Conservation (phyloP, 2,329 filamentous ascomycete genomes). For the Xylariaceae sp. region DNA sequence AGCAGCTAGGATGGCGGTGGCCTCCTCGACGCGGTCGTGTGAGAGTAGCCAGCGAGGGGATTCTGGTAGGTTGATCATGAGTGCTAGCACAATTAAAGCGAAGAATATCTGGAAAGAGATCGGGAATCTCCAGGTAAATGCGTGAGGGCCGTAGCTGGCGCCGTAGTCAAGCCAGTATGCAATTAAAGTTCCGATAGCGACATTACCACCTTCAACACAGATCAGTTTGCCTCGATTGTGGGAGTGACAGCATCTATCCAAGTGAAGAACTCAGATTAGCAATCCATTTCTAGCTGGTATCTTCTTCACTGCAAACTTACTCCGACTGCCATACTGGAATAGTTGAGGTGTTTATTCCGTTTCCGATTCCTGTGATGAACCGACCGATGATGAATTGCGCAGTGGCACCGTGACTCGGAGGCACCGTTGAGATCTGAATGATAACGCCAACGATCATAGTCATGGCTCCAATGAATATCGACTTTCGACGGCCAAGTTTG, state of each 20-base stretch:
- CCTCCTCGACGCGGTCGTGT: constrained; percentile 46
- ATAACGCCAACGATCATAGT: constrained; percentile 55
- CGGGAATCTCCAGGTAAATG: constrained; percentile 37
- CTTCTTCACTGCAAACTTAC: constrained; percentile 12
- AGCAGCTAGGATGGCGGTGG: constrained; percentile 48
- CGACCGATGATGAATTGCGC: constrained; percentile 48
- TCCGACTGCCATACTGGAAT: constrained; percentile 42
- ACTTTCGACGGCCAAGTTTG: constrained; percentile 50
- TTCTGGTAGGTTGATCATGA: constrained; percentile 46
- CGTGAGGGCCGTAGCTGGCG: constrained; percentile 30
- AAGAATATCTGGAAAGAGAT: constrained; percentile 41
- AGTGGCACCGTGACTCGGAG: constrained; percentile 42
- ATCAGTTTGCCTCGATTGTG: constrained; percentile 58
- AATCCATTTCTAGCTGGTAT: neutral
- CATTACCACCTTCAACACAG: constrained; percentile 48
- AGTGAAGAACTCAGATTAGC: constrained; percentile 12
- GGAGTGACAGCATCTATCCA: constrained; percentile 37
- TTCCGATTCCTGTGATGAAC: constrained; percentile 47
- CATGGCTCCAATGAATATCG: constrained; percentile 48
- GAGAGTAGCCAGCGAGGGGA: constrained; percentile 48
- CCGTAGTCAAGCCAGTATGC: constrained; percentile 43
- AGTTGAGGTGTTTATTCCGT: constrained; percentile 46
- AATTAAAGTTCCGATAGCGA: constrained; percentile 40
- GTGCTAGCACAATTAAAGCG: constrained; percentile 39
- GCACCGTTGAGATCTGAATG: constrained; percentile 48